These are phyloP conservation scores for Penstemon barbatus DNA, from an alignment of 257 asterid genomes.

Conservation along the genomic window DNA sequence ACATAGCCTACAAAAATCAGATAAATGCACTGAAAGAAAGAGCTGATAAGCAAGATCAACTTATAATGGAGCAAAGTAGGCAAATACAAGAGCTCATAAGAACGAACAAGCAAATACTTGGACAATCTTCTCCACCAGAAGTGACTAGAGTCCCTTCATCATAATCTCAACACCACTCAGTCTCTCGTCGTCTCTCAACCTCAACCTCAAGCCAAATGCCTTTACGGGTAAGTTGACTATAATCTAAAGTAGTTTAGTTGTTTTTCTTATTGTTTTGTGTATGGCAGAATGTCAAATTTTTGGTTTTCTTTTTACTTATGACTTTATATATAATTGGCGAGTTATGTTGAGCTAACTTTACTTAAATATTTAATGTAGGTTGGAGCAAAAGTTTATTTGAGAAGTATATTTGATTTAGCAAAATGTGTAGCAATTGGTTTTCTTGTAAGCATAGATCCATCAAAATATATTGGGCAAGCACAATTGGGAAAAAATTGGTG, in stretches of 20 bases:
- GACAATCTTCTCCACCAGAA: neutral
- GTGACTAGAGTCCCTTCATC: neutral
- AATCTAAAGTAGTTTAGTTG: no score
- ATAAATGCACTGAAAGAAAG: neutral
- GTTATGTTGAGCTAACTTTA: no score
- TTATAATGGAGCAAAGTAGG: conserved; percentile 1
- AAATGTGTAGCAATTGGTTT: neutral
- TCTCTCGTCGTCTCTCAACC: neutral
- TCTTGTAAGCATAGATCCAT: neutral
- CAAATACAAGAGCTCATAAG: neutral
- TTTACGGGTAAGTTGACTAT: neutral
- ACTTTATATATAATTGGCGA: no score
- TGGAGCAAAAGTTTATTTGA: neutral
- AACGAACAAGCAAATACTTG: neutral
- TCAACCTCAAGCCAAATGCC: neutral
- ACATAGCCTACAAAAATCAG: neutral
- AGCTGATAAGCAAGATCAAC: neutral
- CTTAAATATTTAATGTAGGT: neutral
- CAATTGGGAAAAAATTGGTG: neutral
- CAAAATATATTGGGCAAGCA: neutral
- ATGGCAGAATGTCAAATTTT: no score
- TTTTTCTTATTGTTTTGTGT: no score
- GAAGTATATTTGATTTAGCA: neutral
- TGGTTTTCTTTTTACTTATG: no score
- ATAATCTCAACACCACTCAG: no score